These are phyloP conservation scores for Brasilioporus rufonigricans DNA, from an alignment of 768 basidiomycete genomes.

Conservation along the genomic window DNA sequence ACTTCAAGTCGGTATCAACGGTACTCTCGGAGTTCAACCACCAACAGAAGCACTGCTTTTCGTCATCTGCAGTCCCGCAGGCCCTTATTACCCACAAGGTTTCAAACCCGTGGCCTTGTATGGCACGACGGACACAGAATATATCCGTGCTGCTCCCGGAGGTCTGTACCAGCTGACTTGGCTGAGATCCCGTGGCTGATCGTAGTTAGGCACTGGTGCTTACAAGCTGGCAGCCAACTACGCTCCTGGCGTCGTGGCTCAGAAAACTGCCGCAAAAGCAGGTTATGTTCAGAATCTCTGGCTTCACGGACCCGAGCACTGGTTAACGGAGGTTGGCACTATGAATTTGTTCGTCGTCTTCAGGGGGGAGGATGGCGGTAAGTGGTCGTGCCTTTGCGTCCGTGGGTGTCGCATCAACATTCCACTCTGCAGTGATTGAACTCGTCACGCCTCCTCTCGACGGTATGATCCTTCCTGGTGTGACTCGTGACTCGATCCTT, in stretches of 20 bases:
- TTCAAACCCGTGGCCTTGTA: slow-evolving; percentile 92
- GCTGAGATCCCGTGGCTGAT: slow-evolving; percentile 7
- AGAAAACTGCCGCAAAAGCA: slow-evolving; percentile 67
- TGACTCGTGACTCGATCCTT: slow-evolving; percentile 56
- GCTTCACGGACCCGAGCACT: slow-evolving; percentile 67
- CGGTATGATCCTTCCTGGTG: slow-evolving; percentile 67
- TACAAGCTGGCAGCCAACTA: slow-evolving; percentile 90
- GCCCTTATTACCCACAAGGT: slow-evolving; percentile 81
- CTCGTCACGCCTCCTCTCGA: slow-evolving; percentile 65
- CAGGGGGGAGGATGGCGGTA: slow-evolving; percentile 65
- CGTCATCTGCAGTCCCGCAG: slow-evolving; percentile 61
- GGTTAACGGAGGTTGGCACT: slow-evolving; percentile 71
- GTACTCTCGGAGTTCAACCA: slow-evolving; percentile 48
- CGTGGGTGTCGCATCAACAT: not conserved
- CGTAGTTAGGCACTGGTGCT: slow-evolving; percentile 66
- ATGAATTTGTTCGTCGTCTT: slow-evolving; percentile 92
- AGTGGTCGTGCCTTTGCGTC: slow-evolving; percentile 12
- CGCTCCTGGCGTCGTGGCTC: slow-evolving; percentile 83
- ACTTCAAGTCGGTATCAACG: slow-evolving; percentile 62
- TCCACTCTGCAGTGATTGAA: slow-evolving; percentile 40
- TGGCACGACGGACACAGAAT: slow-evolving; percentile 64
- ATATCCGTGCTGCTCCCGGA: slow-evolving; percentile 82
- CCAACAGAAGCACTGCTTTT: slow-evolving; percentile 68
- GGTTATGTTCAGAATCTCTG: slow-evolving; percentile 91
- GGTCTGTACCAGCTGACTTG: slow-evolving; percentile 38